Evolutionary conservation across 163 green algal species (phyloP), one percentile per base, ranked within the genome.

Genomic region (Smithsoniella earleae): DNA sequence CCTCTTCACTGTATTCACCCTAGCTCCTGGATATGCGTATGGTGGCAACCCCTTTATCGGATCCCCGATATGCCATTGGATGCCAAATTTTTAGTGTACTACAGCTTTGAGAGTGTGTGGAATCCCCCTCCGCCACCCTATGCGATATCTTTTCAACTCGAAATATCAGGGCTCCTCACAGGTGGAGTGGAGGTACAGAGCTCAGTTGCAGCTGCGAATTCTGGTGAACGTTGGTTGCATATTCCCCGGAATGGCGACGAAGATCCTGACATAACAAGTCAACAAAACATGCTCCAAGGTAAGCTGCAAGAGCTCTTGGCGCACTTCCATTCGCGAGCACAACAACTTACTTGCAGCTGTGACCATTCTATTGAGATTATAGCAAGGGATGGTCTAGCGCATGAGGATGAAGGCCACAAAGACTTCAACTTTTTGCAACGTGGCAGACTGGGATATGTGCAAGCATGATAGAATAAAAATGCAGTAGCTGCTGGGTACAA

Each of bases 381-480:
- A 16, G 34, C n/a, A 5, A 69, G 43, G 27, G 58, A 69, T 69
- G 58, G 58, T 5, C 28, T 5, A 4, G 34, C 25, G 27, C 34
- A 69, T 69, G 58, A 69, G 3, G 58, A 69, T 34, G 58, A 69
- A 33, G 25, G 27, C 58, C 58, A 69, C 16, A 69, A 69, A 33
- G 58, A 69, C 25, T 69, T 69, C 34, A 36, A 43, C 8, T 69
- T 69, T 31, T 38, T 69, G 16, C 58, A 69, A 38, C 58, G 58
- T 1, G 58, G 58, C 30, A 30, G 58, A 4, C 25, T 69, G 31
- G 58, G 58, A 10, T 49, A 13, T 49, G 40, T 49, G 10, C 40
- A 10, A 49, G 40, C n/a, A n/a, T n/a, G n/a, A n/a, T n/a, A n/a
- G n/a, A n/a, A n/a, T n/a, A n/a, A n/a, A n/a, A n/a, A n/a, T n/a